phyloP scores from a whole-genome alignment of 2,329 filamentous ascomycete genomes.

The Amesomyces nigricolor region DNA sequence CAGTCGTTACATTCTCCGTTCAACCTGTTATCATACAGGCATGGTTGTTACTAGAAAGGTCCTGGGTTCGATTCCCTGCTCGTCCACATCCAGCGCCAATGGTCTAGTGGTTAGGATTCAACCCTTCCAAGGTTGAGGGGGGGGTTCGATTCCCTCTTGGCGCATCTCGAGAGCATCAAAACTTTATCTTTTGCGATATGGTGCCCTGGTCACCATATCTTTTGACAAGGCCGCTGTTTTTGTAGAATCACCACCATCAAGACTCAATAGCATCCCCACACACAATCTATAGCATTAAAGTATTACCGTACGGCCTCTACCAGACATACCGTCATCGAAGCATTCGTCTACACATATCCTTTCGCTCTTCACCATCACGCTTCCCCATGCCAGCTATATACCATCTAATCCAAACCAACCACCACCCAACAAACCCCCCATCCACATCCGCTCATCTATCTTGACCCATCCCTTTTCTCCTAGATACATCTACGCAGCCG shows the following conservation, averaged over 20 bases:
- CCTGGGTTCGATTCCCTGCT: conserved; percentile 24
- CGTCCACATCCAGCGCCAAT: conserved; percentile 19
- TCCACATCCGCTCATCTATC: too few relatives aligned
- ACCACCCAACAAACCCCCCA: neutral
- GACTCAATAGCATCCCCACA: too few relatives aligned
- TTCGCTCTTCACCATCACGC: neutral
- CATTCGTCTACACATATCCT: conserved; percentile 2
- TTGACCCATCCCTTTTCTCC: neutral
- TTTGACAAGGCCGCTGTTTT: neutral
- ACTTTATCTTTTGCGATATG: neutral
- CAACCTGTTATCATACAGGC: too few relatives aligned
- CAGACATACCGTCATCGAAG: neutral
- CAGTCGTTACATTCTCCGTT: too few relatives aligned
- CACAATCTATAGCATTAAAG: conserved; percentile 5
- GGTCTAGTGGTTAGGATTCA: conserved; percentile 24
- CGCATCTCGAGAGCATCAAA: conserved; percentile 1
- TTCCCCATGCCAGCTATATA: neutral
- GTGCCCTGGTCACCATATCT: neutral
- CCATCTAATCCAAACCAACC: neutral
- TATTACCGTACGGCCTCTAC: conserved; percentile 4
- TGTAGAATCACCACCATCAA: neutral
- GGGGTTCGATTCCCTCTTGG: conserved; percentile 22
- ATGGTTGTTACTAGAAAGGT: conserved; percentile 11
- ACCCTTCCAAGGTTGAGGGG: conserved; percentile 23
- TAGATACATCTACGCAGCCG: conserved; percentile 17